phyloP scores from a whole-genome alignment of 768 basidiomycete species.

The Pleurotus giganteus region DNA sequence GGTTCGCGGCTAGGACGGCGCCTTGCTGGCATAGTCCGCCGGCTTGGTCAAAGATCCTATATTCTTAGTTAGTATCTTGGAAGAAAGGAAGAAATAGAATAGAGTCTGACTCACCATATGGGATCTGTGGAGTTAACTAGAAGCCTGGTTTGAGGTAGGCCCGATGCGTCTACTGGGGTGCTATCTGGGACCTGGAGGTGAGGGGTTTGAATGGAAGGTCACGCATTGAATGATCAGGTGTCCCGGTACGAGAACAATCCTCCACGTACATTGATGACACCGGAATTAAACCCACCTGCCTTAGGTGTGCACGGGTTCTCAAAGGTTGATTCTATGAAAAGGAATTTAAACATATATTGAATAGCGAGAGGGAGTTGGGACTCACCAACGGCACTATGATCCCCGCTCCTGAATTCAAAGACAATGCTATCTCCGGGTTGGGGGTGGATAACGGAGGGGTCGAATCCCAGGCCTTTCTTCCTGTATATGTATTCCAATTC shows the following conservation, averaged over 20 bases:
- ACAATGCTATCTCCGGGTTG: conserved; percentile 30
- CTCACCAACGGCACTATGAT: conserved; percentile 38
- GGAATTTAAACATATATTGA: background rate
- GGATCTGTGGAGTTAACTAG: conserved; percentile 33
- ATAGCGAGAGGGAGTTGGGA: conserved; percentile 9
- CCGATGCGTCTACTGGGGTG: conserved; percentile 31
- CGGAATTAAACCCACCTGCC: conserved; percentile 32
- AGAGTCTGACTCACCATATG: conserved; percentile 24
- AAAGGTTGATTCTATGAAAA: conserved; percentile 31
- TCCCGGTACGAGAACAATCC: background rate
- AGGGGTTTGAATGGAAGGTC: background rate
- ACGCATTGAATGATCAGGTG: background rate
- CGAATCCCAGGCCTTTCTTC: conserved; percentile 39
- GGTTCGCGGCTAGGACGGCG: conserved; percentile 37
- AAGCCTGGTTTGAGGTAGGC: conserved; percentile 27
- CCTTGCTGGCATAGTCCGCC: conserved; percentile 35
- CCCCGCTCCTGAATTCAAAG: conserved; percentile 38
- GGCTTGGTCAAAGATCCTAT: conserved; percentile 39
- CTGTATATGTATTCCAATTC: conserved; percentile 18
- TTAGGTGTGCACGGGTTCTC: conserved; percentile 33
- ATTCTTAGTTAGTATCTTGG: no score
- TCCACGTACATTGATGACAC: conserved; percentile 29
- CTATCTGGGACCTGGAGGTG: conserved; percentile 16
- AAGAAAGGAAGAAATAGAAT: background rate
- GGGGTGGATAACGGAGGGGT: conserved; percentile 37